Conservation (phyloP, 805 yeast genomes). For the Phaffomyces antillensis region DNA sequence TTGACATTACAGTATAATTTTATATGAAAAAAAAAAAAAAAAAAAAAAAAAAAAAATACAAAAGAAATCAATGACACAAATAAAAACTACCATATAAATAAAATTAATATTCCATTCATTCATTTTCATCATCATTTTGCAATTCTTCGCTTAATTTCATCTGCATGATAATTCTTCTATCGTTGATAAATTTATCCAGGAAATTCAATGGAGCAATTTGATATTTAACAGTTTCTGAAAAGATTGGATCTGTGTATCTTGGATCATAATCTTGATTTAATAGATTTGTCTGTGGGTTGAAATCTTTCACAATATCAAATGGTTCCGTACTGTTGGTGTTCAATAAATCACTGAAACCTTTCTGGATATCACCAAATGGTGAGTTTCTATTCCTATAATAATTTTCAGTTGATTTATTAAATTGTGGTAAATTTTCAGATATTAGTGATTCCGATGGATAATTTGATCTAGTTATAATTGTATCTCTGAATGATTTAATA, state of each 20-base stretch:
- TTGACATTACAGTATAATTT: no score
- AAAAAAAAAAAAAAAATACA: no score
- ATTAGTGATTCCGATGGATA: conserved; percentile 15
- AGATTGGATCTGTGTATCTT: conserved; percentile 18
- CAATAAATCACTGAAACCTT: not conserved
- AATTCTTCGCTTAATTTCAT: not conserved
- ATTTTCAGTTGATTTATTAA: not conserved
- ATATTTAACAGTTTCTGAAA: conserved; percentile 8
- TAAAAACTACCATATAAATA: no score
- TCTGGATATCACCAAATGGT: no score
- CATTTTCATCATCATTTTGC: no score
- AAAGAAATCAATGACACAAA: no score
- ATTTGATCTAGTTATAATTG: conserved; percentile 11
- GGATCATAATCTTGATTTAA: conserved; percentile 20
- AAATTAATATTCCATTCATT: no score
- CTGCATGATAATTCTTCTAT: conserved; percentile 15
- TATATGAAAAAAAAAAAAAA: no score
- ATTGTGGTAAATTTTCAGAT: not conserved
- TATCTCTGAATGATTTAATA: conserved; percentile 11
- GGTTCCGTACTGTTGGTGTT: conserved; percentile 3
- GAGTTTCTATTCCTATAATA: conserved; percentile 1
- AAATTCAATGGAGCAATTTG: conserved; percentile 12
- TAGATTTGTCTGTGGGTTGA: conserved; percentile 8
- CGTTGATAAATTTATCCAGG: conserved; percentile 15
- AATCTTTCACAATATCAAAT: conserved; percentile 6